These are phyloP conservation scores for Ceratocystis lukuohia DNA, from an alignment of 2,329 filamentous ascomycete species.

Conservation along the genomic window DNA sequence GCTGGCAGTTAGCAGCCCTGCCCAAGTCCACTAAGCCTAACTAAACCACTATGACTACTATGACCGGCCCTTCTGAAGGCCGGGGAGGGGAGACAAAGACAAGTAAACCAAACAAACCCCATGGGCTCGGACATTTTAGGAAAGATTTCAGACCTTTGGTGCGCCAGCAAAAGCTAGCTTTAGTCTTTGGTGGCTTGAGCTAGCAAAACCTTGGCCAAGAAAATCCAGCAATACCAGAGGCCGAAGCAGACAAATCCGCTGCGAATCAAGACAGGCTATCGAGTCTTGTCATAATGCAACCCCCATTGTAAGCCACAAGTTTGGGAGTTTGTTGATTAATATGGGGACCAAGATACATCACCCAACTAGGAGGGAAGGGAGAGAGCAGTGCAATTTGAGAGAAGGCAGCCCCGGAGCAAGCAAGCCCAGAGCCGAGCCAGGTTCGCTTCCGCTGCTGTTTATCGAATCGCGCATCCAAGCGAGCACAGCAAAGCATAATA, in stretches of 20 bases:
- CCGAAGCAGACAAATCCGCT: background rate
- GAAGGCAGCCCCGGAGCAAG: background rate
- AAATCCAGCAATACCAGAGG: background rate
- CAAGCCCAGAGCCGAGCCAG: background rate
- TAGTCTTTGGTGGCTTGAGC: background rate
- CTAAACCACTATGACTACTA: background rate
- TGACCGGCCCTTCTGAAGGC: background rate
- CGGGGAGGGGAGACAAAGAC: background rate
- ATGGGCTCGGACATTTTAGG: background rate
- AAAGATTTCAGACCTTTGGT: background rate
- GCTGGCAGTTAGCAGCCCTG: background rate
- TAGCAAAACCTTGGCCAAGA: background rate
- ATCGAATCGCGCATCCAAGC: background rate
- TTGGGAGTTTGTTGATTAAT: no score
- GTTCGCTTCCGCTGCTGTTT: background rate
- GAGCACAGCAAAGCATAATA: background rate
- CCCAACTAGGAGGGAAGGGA: background rate
- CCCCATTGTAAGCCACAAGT: no score
- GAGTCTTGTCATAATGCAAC: background rate
- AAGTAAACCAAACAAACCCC: background rate
- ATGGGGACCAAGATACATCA: no score
- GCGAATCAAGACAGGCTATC: background rate
- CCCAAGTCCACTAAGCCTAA: background rate
- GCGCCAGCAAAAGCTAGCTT: background rate
- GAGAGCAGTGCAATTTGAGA: background rate